Conservation (phyloP, 2,329 filamentous ascomycete species). For the Raffaelea ambrosiae region DNA sequence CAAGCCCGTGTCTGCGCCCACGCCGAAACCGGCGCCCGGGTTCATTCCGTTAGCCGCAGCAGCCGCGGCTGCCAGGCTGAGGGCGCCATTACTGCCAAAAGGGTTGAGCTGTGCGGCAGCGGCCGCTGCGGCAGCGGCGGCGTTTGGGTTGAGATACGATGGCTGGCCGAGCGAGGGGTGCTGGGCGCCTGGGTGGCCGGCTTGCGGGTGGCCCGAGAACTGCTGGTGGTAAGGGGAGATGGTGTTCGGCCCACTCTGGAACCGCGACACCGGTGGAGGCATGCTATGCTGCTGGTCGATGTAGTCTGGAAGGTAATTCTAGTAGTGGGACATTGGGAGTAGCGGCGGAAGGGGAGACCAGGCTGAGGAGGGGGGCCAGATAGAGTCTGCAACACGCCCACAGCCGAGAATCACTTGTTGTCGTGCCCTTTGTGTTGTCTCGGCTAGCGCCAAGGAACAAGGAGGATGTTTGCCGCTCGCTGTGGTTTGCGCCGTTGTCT, state of each 20-base stretch:
- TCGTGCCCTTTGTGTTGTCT: no score
- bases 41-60: conserved; percentile 39
- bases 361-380: no score
- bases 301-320: no score
- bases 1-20: conserved; percentile 62
- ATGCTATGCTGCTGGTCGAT: conserved; percentile 12
- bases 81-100: conserved; percentile 51
- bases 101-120: conserved; percentile 46
- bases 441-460: no score
- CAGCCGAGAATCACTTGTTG: no score
- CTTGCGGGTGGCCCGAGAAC: conserved; percentile 46
- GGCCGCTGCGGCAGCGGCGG: conserved; percentile 9
- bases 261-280: conserved; percentile 35
- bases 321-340: no score
- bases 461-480: no score
- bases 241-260: conserved; percentile 35
- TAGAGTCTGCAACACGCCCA: no score
- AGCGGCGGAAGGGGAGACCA: no score
- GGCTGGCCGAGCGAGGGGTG: conserved; percentile 55
- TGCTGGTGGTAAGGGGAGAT: conserved; percentile 41
- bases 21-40: conserved; percentile 38
- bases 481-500: no score
- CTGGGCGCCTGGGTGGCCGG: conserved; percentile 32
- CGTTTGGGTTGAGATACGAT: conserved; percentile 62
- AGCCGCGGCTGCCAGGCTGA: conserved; percentile 32